These are phyloP conservation scores for Cercis canadensis DNA, from an alignment of 306 rosid genomes.

Conservation along the genomic window DNA sequence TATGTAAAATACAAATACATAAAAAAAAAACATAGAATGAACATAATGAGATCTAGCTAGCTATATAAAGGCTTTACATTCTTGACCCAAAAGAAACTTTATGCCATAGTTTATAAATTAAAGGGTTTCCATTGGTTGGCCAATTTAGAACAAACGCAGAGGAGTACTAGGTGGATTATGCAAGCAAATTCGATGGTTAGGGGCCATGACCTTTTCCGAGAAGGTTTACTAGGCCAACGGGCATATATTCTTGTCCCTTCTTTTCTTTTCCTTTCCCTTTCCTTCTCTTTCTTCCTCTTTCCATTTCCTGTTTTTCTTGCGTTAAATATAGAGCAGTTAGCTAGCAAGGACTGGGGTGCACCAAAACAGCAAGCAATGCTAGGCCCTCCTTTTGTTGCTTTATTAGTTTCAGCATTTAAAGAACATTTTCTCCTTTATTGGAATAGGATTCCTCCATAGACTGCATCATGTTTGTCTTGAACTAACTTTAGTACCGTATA, in stretches of 20 bases:
- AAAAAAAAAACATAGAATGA: conserved; percentile 16
- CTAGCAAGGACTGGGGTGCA: conserved; percentile 34
- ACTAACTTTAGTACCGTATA: conserved; percentile 34
- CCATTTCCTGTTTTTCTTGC: conserved; percentile 12
- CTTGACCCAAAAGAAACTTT: conserved; percentile 13
- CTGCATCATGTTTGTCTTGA: conserved; percentile 26
- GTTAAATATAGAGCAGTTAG: conserved; percentile 14
- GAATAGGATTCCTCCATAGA: conserved; percentile 38
- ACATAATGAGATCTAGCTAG: conserved; percentile 37
- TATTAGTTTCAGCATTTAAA: conserved; percentile 33
- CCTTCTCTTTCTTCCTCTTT: background rate
- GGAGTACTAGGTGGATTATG: conserved; percentile 22
- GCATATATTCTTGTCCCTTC: conserved; percentile 60
- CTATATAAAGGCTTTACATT: conserved; percentile 24
- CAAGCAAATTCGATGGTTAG: conserved; percentile 45
- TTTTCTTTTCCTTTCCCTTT: conserved; percentile 9
- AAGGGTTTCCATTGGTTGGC: conserved; percentile 35
- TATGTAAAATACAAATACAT: conserved; percentile 12
- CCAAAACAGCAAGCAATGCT: conserved; percentile 34
- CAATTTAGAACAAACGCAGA: conserved; percentile 46
- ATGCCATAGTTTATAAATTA: conserved; percentile 5
- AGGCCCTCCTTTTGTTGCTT: conserved; percentile 35
- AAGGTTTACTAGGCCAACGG: conserved; percentile 25
- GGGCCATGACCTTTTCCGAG: conserved; percentile 41
- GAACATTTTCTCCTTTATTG: conserved; percentile 3